Percentiles rank a stretch among this genome's conserved stretches.
Evolutionary conservation across 805 yeast species (phyloP).

Genomic region (Saturnispora hagleri): DNA sequence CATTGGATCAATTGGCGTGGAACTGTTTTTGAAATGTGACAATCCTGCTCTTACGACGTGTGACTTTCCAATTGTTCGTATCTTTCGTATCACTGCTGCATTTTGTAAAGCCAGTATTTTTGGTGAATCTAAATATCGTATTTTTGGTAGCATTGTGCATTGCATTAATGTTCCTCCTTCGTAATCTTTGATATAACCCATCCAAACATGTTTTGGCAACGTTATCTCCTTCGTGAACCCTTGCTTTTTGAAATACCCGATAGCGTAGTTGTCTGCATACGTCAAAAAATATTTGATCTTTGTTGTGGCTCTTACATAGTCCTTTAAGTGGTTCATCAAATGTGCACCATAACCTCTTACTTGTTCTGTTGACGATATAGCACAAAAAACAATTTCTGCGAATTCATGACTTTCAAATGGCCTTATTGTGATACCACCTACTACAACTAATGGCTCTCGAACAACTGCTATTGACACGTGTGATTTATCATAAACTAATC

Average conservation of each 20-base stretch:
- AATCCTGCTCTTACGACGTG: conserved; percentile 79
- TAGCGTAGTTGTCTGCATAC: conserved; percentile 97
- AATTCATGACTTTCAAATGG: conserved; percentile 86
- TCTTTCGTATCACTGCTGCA: conserved; percentile 83
- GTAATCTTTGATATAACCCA: conserved; percentile 97
- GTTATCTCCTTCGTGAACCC: conserved; percentile 95
- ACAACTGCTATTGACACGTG: conserved; percentile 96
- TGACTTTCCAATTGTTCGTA: conserved; percentile 67
- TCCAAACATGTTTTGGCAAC: conserved; percentile 80
- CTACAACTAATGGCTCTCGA: conserved; percentile 86
- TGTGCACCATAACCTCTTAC: conserved; percentile 99
- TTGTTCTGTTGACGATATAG: conserved; percentile 94
- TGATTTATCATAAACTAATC: conserved; percentile 88
- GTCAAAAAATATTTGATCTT: conserved; percentile 81
- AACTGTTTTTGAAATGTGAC: conserved; percentile 49
- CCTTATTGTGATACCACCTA: conserved; percentile 94
- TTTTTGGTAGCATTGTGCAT: conserved; percentile 83
- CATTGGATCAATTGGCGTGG: conserved; percentile 63
- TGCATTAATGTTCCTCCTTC: conserved; percentile 99
- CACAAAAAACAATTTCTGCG: conserved; percentile 98
- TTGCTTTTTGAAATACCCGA: conserved; percentile 96
- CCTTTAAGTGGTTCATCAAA: conserved; percentile 94
- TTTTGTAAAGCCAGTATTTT: conserved; percentile 81
- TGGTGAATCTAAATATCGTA: conserved; percentile 81
- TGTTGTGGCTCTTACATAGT: conserved; percentile 83